Evolutionary conservation across 1,284 basidiomycete genomes (phyloP), one percentile per base, ranked within the genome.

Genomic region (Pascua guehoae): DNA sequence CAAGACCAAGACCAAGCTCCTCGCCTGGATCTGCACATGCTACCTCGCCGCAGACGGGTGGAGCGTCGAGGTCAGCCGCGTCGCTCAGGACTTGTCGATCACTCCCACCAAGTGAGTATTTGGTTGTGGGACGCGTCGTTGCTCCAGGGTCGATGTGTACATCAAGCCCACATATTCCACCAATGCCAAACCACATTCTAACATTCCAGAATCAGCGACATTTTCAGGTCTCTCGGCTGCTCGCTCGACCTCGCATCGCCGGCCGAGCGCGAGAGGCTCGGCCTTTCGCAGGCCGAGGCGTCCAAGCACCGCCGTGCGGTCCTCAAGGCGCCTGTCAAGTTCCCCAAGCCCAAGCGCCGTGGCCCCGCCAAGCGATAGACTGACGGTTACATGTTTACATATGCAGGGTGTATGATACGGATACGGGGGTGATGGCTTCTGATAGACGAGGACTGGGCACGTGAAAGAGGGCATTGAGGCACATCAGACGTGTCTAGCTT

Each of bases 1-100:
- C 5, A 81, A 84, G 54, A 86, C 81, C 41, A 83, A 88, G 69
- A 86, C 86, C 5, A 84, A 83, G 65, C 79, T 95, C 1, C 75
- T 91, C 47, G 84, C 88, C 1, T 84, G 91, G 68, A 83, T 91
- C 69, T 87, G 92, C 63, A 85, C 88, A 0, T 78, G 93, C 0
- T 89, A 87, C 68, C 82, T 95, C 32, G 84, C 83, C 43, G 72
- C 90, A 10, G 91, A 95, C 64, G 83, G 85, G 56, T 94, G 84
- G 68, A 84, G 84, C 0, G 84, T 85, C 1, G 86, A 94, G 62
- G 80, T 85, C 1, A 79, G 81, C 2, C 70, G 82, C 43, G 78
- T 94, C 41, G 87, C 90, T 0, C 78, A 81, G 14, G 91, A 95
- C 72, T 77, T 95, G 14, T 83, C 81, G 63, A 82, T 89, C 79